Evolutionary conservation across 805 yeast genomes (phyloP).

Genomic region (Candida ipomoeae): DNA sequence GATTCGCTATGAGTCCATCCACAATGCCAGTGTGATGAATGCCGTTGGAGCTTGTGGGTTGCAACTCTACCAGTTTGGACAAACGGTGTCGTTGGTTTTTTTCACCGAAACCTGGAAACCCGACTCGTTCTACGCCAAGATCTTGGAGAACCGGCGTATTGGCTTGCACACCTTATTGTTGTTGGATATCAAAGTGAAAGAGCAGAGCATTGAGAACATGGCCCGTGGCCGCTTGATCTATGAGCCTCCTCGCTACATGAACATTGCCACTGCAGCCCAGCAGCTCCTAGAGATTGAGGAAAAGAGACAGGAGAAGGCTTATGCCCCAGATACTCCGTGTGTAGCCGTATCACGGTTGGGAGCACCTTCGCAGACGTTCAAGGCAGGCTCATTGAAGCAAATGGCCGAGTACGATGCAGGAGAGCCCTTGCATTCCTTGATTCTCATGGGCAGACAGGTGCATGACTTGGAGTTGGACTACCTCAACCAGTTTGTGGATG

Average conservation of each 20-base stretch:
- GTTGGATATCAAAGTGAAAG: conserved; percentile 93
- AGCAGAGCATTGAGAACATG: conserved; percentile 90
- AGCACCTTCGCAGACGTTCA: conserved; percentile 74
- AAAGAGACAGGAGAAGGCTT: conserved; percentile 67
- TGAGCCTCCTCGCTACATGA: conserved; percentile 97
- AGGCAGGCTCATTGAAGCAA: conserved; percentile 79
- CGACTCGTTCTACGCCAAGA: conserved; percentile 86
- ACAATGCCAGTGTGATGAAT: conserved; percentile 96
- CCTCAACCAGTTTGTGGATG: conserved; percentile 68
- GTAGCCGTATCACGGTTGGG: conserved; percentile 92
- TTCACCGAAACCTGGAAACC: conserved; percentile 97
- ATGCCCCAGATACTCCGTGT: conserved; percentile 84
- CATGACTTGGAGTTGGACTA: conserved; percentile 91
- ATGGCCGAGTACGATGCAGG: conserved; percentile 84
- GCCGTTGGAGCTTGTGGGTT: conserved; percentile 98
- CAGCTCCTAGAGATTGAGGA: conserved; percentile 89
- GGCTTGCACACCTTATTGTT: conserved; percentile 89
- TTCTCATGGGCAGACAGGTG: conserved; percentile 87
- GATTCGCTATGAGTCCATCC: conserved; percentile 76
- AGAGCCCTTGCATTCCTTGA: conserved; percentile 88
- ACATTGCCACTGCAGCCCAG: conserved; percentile 80
- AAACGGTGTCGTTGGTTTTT: conserved; percentile 93
- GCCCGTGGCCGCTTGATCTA: conserved; percentile 88
- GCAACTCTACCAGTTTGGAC: conserved; percentile 92
- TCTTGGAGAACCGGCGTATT: conserved; percentile 81